A percentile compares a stretch with the other conserved stretches of the same genome.
These are phyloP conservation scores for Eucalyptus viminalis DNA, from an alignment of 345 rosid genomes.

Conservation along the genomic window DNA sequence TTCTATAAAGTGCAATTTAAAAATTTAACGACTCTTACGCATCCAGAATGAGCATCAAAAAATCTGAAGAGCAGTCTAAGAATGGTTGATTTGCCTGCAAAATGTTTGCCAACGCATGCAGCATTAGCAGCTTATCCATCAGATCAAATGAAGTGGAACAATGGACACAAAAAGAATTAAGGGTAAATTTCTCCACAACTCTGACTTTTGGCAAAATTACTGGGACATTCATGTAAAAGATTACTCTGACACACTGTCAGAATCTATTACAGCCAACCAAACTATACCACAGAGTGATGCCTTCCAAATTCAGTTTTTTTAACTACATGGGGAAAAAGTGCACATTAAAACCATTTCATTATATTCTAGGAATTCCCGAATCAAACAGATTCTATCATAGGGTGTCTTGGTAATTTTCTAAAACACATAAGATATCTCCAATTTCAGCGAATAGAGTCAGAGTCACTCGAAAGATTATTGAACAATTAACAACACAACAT, in stretches of 20 bases:
- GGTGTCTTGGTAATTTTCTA: not conserved
- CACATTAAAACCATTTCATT: not conserved
- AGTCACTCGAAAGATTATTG: not conserved
- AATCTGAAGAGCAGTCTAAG: slow-evolving; percentile 87
- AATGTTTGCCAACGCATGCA: not conserved
- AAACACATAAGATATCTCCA: not conserved
- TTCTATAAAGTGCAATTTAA: not conserved
- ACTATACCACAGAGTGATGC: not conserved
- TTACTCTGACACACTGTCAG: not conserved
- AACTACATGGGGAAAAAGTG: not conserved
- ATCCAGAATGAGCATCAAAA: slow-evolving; percentile 74
- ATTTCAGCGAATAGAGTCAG: not conserved
- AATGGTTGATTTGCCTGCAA: slow-evolving; percentile 94
- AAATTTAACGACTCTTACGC: slow-evolving; percentile 33
- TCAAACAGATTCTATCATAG: not conserved
- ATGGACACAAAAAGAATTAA: not conserved
- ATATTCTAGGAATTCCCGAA: not conserved
- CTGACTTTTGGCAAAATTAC: not conserved
- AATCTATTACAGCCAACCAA: not conserved
- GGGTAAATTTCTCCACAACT: not conserved
- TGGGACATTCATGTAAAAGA: not conserved
- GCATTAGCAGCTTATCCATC: not conserved
- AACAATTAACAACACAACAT: not conserved
- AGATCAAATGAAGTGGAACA: not conserved
- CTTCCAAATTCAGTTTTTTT: not conserved